A percentile compares a stretch with the other conserved stretches of the same genome.
Evolutionary conservation across 2,329 filamentous ascomycete species (phyloP).

Genomic region (Pseudogymnoascus sp.): DNA sequence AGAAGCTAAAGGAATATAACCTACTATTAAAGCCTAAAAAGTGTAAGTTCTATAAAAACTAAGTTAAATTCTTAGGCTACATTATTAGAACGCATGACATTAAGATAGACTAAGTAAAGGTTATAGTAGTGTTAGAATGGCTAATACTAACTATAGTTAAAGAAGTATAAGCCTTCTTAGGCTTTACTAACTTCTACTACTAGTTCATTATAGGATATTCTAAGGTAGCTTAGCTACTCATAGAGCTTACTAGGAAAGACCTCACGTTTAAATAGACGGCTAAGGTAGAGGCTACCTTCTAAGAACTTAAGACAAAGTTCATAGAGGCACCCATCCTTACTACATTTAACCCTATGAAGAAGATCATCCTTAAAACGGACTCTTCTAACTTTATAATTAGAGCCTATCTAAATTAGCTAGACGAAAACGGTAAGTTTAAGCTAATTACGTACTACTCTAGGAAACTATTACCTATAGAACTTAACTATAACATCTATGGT

Average conservation of each 20-base stretch:
- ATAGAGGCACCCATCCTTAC: neutral
- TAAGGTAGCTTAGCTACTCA: neutral
- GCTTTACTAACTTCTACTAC: slow-evolving; percentile 28
- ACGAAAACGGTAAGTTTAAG: neutral
- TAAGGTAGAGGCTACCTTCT: neutral
- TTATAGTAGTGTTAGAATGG: slow-evolving; percentile 17
- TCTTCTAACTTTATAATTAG: neutral
- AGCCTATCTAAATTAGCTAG: neutral
- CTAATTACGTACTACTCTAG: neutral
- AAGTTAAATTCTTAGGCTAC: slow-evolving; percentile 16
- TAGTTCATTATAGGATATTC: slow-evolving; percentile 25
- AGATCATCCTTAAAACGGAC: neutral
- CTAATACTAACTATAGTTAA: slow-evolving; percentile 11
- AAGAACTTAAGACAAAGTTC: neutral
- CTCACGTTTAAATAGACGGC: neutral
- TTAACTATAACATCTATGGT: slow-evolving; percentile 29
- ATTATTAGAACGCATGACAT: slow-evolving; percentile 13
- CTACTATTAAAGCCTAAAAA: slow-evolving; percentile 1
- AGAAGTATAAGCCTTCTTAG: slow-evolving; percentile 23
- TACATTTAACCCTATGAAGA: neutral
- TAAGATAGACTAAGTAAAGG: slow-evolving; percentile 15
- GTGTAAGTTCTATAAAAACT: slow-evolving; percentile 14
- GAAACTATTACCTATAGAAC: neutral
- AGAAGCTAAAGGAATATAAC: neutral
- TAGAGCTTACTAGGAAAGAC: neutral